These are phyloP conservation scores for Remersonia thermophila DNA, from an alignment of 2,329 filamentous ascomycete species.

Conservation along the genomic window DNA sequence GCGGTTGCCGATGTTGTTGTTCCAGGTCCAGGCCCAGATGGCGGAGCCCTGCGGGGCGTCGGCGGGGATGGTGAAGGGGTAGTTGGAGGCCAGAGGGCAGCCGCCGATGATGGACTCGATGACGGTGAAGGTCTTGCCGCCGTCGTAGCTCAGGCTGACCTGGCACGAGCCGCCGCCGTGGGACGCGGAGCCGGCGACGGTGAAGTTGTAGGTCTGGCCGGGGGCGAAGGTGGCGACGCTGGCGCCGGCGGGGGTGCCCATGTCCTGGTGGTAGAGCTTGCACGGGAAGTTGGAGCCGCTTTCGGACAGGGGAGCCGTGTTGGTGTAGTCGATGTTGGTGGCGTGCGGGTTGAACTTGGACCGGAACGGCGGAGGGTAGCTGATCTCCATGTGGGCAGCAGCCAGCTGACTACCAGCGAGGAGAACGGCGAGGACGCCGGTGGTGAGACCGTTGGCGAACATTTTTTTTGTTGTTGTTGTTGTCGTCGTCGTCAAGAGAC, in stretches of 20 bases:
- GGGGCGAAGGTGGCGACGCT: slow-evolving; percentile 49
- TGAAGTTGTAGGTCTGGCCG: slow-evolving; percentile 51
- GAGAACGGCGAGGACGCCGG: slow-evolving; percentile 29
- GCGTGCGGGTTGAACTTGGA: slow-evolving; percentile 40
- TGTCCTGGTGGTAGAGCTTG: slow-evolving; percentile 48
- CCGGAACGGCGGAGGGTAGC: slow-evolving; percentile 37
- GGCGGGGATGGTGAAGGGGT: slow-evolving; percentile 53
- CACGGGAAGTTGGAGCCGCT: slow-evolving; percentile 60
- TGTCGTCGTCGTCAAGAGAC: slow-evolving; percentile 1
- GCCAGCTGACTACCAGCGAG: slow-evolving; percentile 24
- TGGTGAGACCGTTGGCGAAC: slow-evolving; percentile 28
- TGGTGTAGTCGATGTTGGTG: slow-evolving; percentile 52
- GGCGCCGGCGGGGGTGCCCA: slow-evolving; percentile 36
- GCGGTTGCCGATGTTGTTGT: slow-evolving; percentile 63
- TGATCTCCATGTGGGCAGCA: slow-evolving; percentile 46
- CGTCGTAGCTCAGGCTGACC: slow-evolving; percentile 60
- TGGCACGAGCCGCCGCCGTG: slow-evolving; percentile 69
- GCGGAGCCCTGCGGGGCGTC: slow-evolving; percentile 48
- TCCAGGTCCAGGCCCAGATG: slow-evolving; percentile 66
- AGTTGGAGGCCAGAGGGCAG: slow-evolving; percentile 40
- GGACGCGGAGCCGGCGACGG: slow-evolving; percentile 46
- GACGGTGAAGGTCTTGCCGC: slow-evolving; percentile 58
- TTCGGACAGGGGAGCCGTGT: slow-evolving; percentile 52
- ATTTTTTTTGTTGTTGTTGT: slow-evolving; percentile 24
- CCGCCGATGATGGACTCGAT: slow-evolving; percentile 44